Evolutionary conservation across 2,329 filamentous ascomycete genomes (phyloP), one percentile per base, ranked within the genome.

Genomic region (Hymenoscyphus salicellus): DNA sequence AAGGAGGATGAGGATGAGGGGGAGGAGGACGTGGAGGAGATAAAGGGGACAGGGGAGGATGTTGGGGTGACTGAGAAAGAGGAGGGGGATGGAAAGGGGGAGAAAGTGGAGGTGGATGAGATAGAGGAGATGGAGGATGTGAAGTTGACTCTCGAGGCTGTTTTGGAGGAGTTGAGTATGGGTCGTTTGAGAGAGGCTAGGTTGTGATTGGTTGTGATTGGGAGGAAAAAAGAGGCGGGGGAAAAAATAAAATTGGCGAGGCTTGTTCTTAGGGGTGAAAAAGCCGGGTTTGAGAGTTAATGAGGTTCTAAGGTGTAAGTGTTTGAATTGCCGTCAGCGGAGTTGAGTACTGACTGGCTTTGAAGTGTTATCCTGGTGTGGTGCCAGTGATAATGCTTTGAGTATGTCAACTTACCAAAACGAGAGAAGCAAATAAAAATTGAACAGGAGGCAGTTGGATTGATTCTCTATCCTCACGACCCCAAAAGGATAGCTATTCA

Each of bases 271-370:
- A n/a, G n/a, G n/a, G 8, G 20, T 23, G 46, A 52, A 4, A 8
- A 20, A 4, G 23, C n/a, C n/a, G n/a, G n/a, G n/a, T n/a, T 49
- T 2, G 43, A 20, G 20, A 49, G 3, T 26, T 49, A 6, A 11
- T 49, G 46, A 7, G 46, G 14, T 5, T 16, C 5, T 23, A 11
- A 14, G 4, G 23, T 23, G 20, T 26, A 23, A 26, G 20, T 52
- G 20, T 16, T 52, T 4, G 26, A 52, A 0, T 2, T 5, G 10
- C n/a, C 7, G 5, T 0, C 5, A 1, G 1, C 5, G 8, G 1
- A 16, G 20, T 28, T 26, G 10, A 23, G 20, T 26, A 1, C 20
- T 52, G 7, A 52, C 46, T 20, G 46, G 26, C 11, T 5, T 20
- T n/a, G 7, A 3, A 52, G 46, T 14, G 20, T 26, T 23, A 14